A percentile compares a stretch with the other conserved stretches of the same genome.
phyloP scores from a whole-genome alignment of 2,329 filamentous ascomycete genomes.

The Remersonia thermophila region DNA sequence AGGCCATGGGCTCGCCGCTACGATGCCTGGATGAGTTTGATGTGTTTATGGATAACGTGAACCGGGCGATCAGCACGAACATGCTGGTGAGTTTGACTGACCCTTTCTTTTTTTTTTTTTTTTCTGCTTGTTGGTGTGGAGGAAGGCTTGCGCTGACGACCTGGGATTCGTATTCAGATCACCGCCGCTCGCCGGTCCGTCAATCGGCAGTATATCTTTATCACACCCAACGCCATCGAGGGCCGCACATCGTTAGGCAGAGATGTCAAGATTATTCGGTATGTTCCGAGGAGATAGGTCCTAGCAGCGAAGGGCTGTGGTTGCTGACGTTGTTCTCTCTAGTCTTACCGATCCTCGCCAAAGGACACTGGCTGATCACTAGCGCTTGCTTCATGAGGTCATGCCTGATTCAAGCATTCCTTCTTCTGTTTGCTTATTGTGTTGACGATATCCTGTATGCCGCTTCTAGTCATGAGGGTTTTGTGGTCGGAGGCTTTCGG shows the following conservation, averaged over 20 bases:
- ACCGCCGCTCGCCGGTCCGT: constrained; percentile 71
- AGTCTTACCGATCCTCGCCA: constrained; percentile 50
- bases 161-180: no score
- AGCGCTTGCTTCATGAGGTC: constrained; percentile 1
- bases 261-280: constrained; percentile 72
- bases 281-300: constrained; percentile 16
- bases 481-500: no score
- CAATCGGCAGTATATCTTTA: constrained; percentile 90
- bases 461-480: no score
- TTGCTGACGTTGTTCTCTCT: neutral
- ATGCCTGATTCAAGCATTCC: no score
- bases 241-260: constrained; percentile 42
- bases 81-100: constrained; percentile 80
- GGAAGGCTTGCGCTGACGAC: neutral
- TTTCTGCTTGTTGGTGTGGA: constrained; percentile 11
- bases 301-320: no score
- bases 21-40: constrained; percentile 96
- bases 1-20: constrained; percentile 92
- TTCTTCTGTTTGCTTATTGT: no score
- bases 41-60: constrained; percentile 98
- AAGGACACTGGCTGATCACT: constrained; percentile 28
- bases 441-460: no score
- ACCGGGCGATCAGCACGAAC: constrained; percentile 81
- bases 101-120: neutral
- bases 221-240: constrained; percentile 80